Base-by-base conservation (phyloP, 2,329 filamentous ascomycete species). In the Trichophaea hybrida region DNA sequence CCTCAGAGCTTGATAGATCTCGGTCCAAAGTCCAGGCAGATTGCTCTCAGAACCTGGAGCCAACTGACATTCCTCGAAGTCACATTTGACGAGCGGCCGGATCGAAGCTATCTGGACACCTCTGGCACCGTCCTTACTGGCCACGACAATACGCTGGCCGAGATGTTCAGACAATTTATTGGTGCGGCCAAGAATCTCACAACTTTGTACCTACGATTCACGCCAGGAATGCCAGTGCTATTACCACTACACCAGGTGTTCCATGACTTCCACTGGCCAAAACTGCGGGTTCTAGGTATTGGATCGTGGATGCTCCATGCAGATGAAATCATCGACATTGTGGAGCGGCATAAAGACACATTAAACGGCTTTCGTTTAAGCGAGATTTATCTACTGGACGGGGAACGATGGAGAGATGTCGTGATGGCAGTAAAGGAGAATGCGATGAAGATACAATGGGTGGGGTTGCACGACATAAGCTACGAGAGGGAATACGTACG, bases 191-290 rank as follows among this genome's bases (percentile, higher is more conserved):
- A 74, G 56, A 81, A 81, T 60, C 77, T 86, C 66, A 76, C 79
- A 60, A 77, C 80, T 17, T 73, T 86, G 15, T 81, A 85, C 66
- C 74, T 86, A 37, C 81, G 82, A 2, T 85, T 85, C 64, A 79
- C 80, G 0, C 76, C 77, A 5, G 75, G 78, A 59, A 69, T 74
- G 15, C 81, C 81, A 0, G 71, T 85, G 1, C 76, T 75, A 24
- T 69, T 85, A 17, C 74, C 75, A 4, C 74, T 85, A 1, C 79
- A 83, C 61, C 74, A 77, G 5, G 74, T 85, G 31, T 84, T 86
- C 68, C 81, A 85, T 66, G 72, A 78, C 59, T 75, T 82, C 6
- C 74, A 75, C 48, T 84, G 81, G 80, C 75, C 78, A 12, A 78
- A 78, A 37, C 72, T 86, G 4, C 75, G 80, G 37, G 80, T 81